phyloP scores from a whole-genome alignment of 163 green algal genomes.

The Chlamydomonas reinhardtii region DNA sequence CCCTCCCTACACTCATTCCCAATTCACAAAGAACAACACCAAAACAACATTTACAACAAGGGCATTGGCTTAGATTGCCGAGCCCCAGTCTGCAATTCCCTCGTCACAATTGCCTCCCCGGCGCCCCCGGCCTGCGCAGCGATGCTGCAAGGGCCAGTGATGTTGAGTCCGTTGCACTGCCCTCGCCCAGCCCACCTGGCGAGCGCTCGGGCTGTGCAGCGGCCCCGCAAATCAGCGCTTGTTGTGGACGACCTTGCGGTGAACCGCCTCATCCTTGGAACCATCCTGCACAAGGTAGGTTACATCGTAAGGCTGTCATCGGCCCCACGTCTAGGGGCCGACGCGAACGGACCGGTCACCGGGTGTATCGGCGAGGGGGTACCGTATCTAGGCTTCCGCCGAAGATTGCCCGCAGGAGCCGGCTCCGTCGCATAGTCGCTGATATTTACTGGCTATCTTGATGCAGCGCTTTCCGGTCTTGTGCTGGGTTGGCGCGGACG shows the following conservation, averaged over 20 bases:
- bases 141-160: background rate
- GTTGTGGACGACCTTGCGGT: constrained; percentile 36
- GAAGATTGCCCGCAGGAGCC: no score
- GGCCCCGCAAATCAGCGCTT: constrained; percentile 11
- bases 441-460: no score
- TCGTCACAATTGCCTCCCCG: background rate
- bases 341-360: no score
- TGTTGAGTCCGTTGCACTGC: background rate
- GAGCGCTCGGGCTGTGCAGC: background rate
- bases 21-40: background rate
- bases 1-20: background rate
- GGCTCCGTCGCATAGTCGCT: no score
- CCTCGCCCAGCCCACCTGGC: no score
- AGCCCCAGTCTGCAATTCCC: background rate
- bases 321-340: no score
- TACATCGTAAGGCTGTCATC: no score
- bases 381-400: background rate
- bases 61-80: background rate
- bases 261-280: constrained; percentile 32
- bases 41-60: no score
- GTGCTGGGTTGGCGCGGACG: no score
- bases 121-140: no score
- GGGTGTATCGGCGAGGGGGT: background rate
- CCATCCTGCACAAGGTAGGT: constrained; percentile 32
- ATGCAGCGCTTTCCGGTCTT: no score